Evolutionary conservation across 2,329 filamentous ascomycete species (phyloP), one percentile per base, ranked within the genome.

Genomic region (Fusarium redolens): DNA sequence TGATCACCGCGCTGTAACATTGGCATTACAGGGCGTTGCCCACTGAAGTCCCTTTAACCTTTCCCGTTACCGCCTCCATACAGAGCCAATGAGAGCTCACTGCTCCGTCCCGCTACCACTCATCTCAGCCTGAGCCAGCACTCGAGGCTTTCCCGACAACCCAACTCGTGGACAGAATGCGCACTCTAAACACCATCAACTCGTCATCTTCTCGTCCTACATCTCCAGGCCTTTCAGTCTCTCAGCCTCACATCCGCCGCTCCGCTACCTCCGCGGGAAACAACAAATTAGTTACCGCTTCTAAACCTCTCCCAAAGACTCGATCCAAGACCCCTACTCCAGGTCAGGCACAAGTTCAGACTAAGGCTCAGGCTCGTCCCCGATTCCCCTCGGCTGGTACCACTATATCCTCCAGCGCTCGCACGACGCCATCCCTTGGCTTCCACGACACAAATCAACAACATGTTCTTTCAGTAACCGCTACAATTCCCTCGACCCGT

Each of bases 381-480:
- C 69, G 75, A 67, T 71, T 72, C 56, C 60, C 71, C 62, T 76
- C 76, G 30, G 60, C 67, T 66, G 62, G 78, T 65, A 68, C 55
- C 72, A 54, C 65, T 72, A 50, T 73, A 69, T 65, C 72, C 58
- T 66, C 72, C 55, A 67, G 61, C 69, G 61, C 65, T 45, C 68
- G 67, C 56, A 48, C 59, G 47, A 69, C 72, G 38, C 68, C 72
- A 55, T 65, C 71, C 50, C 71, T 77, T 58, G 73, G 75, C 62
- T 73, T 69, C 56, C 69, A 73, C 74, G 54, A 73, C 51, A 61
- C 67, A 55, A 72, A 56, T 35, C 51, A 78, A 58, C 75, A 77
- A 77, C 76, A 80, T 80, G 77, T 76, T 35, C 78, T 79, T 67
- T 74, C 77, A 69, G 58, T 79, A 73, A 81, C 77, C 58, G 70